These are phyloP conservation scores for Colletotrichum spaethianum DNA, from an alignment of 2,329 filamentous ascomycete genomes.

Conservation along the genomic window DNA sequence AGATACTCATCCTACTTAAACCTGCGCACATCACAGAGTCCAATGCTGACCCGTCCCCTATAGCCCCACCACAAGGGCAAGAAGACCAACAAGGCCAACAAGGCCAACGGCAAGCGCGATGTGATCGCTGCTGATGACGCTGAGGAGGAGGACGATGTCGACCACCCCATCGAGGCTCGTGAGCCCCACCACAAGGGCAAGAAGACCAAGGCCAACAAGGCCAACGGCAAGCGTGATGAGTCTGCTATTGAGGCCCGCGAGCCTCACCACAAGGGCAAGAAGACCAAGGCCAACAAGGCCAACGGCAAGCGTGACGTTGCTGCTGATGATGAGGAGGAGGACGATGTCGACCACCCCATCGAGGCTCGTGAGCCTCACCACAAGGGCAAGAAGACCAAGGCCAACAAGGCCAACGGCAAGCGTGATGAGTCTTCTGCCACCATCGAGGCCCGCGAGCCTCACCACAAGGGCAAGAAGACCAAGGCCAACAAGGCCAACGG, in stretches of 20 bases:
- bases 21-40: neutral
- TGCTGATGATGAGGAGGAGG: slow-evolving; percentile 4
- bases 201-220: slow-evolving; percentile 34
- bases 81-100: slow-evolving; percentile 19
- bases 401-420: slow-evolving; percentile 29
- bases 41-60: neutral
- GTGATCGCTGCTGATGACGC: slow-evolving; percentile 25
- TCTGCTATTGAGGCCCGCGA: slow-evolving; percentile 39
- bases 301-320: slow-evolving; percentile 27
- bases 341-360: neutral
- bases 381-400: slow-evolving; percentile 37
- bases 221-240: slow-evolving; percentile 24
- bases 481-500: slow-evolving; percentile 22
- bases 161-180: slow-evolving; percentile 35
- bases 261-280: slow-evolving; percentile 39
- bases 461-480: slow-evolving; percentile 34
- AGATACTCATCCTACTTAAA: slow-evolving; percentile 4
- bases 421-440: neutral
- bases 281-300: slow-evolving; percentile 15
- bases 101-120: neutral
- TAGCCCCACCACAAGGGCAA: slow-evolving; percentile 39
- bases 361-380: slow-evolving; percentile 43
- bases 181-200: slow-evolving; percentile 40
- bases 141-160: neutral
- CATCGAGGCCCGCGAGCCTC: slow-evolving; percentile 34